phyloP scores from a whole-genome alignment of 2,329 filamentous ascomycete genomes.

The Pseudocercospora eumusae region DNA sequence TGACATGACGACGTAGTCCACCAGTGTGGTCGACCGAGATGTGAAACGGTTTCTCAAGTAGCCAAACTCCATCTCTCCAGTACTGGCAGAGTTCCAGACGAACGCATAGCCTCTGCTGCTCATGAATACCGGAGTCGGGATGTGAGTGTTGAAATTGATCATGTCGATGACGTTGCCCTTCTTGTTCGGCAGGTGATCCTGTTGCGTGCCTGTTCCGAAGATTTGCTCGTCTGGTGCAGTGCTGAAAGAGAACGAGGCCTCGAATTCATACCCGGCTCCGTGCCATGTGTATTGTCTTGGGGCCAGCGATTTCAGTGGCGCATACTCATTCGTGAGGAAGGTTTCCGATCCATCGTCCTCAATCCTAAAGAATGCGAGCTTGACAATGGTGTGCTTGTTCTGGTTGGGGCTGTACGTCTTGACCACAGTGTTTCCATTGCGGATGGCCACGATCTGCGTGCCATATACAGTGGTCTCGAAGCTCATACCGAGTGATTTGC shows the following conservation, averaged over 20 bases:
- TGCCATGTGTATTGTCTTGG: conserved; percentile 43
- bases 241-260: conserved; percentile 43
- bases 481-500: conserved; percentile 37
- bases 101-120: conserved; percentile 38
- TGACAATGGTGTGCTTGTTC: conserved; percentile 40
- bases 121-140: conserved; percentile 38
- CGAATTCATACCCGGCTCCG: conserved; percentile 41
- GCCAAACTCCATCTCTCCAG: conserved; percentile 39
- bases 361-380: conserved; percentile 42
- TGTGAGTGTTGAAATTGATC: conserved; percentile 40
- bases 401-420: conserved; percentile 37
- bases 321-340: conserved; percentile 42
- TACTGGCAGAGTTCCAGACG: conserved; percentile 37
- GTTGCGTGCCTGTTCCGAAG: conserved; percentile 37
- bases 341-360: conserved; percentile 41
- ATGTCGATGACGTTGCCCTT: conserved; percentile 38
- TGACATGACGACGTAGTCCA: conserved; percentile 39
- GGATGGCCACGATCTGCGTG: conserved; percentile 35
- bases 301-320: conserved; percentile 41
- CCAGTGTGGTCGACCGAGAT: conserved; percentile 33
- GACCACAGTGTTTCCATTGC: conserved; percentile 44
- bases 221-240: conserved; percentile 40
- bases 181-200: conserved; percentile 39
- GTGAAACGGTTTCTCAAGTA: conserved; percentile 35
- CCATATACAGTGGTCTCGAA: conserved; percentile 41